Conservation (phyloP, 2,329 filamentous ascomycete species). For the Fusarium sublunatum region DNA sequence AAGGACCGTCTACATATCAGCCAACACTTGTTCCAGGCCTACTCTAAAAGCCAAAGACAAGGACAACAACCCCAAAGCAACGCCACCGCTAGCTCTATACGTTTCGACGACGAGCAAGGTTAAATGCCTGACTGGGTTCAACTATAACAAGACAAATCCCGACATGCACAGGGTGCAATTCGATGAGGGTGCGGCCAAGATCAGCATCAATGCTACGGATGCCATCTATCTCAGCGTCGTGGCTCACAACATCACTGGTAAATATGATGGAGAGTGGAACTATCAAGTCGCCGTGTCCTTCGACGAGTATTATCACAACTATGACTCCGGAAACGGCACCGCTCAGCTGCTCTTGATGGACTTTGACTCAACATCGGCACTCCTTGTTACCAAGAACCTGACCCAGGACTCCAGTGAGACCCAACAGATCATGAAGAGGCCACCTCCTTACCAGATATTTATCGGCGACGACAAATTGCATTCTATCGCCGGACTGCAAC, state of each 20-base stretch:
- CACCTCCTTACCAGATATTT: conserved; percentile 81
- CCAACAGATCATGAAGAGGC: conserved; percentile 63
- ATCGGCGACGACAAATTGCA: conserved; percentile 71
- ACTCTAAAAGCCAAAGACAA: conserved; percentile 48
- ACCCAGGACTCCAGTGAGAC: conserved; percentile 67
- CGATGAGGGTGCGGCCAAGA: conserved; percentile 75
- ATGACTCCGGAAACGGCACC: conserved; percentile 53
- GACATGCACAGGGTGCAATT: conserved; percentile 59
- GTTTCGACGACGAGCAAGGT: conserved; percentile 67
- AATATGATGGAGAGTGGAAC: conserved; percentile 76
- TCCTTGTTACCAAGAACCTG: conserved; percentile 82
- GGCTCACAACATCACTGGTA: conserved; percentile 72
- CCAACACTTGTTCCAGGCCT: conserved; percentile 88
- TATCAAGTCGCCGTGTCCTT: conserved; percentile 85
- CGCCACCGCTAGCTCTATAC: conserved; percentile 82
- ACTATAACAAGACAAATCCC: conserved; percentile 32
- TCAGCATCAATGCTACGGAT: conserved; percentile 68
- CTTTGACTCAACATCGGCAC: conserved; percentile 80
- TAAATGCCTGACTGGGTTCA: conserved; percentile 46
- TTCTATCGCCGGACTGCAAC: conserved; percentile 74
- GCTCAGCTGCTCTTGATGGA: conserved; percentile 82
- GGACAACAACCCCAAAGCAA: conserved; percentile 11
- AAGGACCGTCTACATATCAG: conserved; percentile 78
- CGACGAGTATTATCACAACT: conserved; percentile 80
- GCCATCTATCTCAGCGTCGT: conserved; percentile 82